These are phyloP conservation scores for Drechslera avenae DNA, from an alignment of 2,329 filamentous ascomycete genomes.

Conservation along the genomic window DNA sequence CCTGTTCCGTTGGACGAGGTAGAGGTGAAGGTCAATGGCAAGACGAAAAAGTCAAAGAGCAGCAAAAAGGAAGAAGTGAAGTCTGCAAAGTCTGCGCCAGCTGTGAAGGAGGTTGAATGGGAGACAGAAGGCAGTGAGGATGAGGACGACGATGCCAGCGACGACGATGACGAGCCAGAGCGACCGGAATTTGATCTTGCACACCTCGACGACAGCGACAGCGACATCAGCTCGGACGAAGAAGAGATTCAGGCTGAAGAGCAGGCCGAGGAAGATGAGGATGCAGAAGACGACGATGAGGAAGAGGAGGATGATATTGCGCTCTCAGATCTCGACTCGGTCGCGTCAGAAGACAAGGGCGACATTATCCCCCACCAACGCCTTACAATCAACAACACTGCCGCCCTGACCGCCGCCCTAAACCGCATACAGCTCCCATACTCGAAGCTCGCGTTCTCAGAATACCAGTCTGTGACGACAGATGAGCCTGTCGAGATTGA, in stretches of 20 bases:
- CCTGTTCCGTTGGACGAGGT: conserved; percentile 36
- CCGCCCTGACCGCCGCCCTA: conserved; percentile 79
- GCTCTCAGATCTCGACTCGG: conserved; percentile 81
- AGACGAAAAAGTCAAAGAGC: conserved; percentile 40
- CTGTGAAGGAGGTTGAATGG: conserved; percentile 36
- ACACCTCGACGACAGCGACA: conserved; percentile 49
- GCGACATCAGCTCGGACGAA: conserved; percentile 47
- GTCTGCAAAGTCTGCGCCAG: conserved; percentile 23
- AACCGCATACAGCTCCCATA: conserved; percentile 77
- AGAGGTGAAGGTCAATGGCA: conserved; percentile 35
- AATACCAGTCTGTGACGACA: conserved; percentile 78
- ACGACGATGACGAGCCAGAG: conserved; percentile 39
- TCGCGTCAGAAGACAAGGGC: conserved; percentile 79
- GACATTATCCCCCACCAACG: conserved; percentile 89
- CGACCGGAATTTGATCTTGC: conserved; percentile 34
- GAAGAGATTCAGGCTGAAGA: conserved; percentile 36
- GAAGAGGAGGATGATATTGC: conserved; percentile 74
- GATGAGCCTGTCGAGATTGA: conserved; percentile 71
- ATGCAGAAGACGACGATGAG: conserved; percentile 45
- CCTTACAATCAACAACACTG: conserved; percentile 95
- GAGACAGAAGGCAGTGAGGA: conserved; percentile 44
- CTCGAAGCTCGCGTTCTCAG: conserved; percentile 75
- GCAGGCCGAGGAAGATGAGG: conserved; percentile 42
- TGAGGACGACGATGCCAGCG: conserved; percentile 47
- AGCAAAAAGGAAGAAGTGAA: conserved; percentile 41